A percentile compares a stretch with the other conserved stretches of the same genome.
Evolutionary conservation across 2,329 filamentous ascomycete genomes (phyloP).

Genomic region (Stagonosporopsis vannaccii): DNA sequence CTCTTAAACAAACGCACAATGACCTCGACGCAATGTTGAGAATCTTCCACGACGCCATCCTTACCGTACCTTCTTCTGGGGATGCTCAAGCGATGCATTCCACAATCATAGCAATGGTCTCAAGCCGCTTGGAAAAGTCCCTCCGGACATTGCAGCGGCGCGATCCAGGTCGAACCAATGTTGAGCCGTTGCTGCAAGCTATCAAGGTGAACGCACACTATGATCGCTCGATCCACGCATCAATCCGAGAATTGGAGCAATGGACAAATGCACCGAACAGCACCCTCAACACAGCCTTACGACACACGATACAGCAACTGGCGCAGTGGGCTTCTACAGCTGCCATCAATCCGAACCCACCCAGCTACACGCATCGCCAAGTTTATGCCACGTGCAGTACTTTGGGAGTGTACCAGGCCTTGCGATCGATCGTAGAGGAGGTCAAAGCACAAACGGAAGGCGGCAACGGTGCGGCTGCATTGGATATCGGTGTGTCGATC

Average conservation of each 20-base stretch:
- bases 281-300: conserved; percentile 65
- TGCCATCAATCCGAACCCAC: conserved; percentile 60
- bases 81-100: conserved; percentile 76
- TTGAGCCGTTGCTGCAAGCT: conserved; percentile 72
- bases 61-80: conserved; percentile 72
- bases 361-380: conserved; percentile 76
- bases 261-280: conserved; percentile 67
- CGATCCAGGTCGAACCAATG: conserved; percentile 71
- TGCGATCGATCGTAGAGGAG: conserved; percentile 72
- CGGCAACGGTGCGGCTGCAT: conserved; percentile 66
- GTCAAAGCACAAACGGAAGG: conserved; percentile 67
- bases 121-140: conserved; percentile 71
- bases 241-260: conserved; percentile 71
- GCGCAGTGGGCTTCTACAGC: conserved; percentile 69
- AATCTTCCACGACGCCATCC: conserved; percentile 75
- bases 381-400: conserved; percentile 68
- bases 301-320: conserved; percentile 68
- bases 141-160: conserved; percentile 71
- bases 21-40: conserved; percentile 74
- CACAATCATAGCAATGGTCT: conserved; percentile 74
- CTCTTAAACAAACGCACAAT: conserved; percentile 69
- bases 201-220: conserved; percentile 66
- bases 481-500: conserved; percentile 74
- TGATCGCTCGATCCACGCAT: conserved; percentile 68
- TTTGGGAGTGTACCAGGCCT: conserved; percentile 66